Conservation (phyloP, 139 green algal genomes). For the Chlorella sorokiniana region DNA sequence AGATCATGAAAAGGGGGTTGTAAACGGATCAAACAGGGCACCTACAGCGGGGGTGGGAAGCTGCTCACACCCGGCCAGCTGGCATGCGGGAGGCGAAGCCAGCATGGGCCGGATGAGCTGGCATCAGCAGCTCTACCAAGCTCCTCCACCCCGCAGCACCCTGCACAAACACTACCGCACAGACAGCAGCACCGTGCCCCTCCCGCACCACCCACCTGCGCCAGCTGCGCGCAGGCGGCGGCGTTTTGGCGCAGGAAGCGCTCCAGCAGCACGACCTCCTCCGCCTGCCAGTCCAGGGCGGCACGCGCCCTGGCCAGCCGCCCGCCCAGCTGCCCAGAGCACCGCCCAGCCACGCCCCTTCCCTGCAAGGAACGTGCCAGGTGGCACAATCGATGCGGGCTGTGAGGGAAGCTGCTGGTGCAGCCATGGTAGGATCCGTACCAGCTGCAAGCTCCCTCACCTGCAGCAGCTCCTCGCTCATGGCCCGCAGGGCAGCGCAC, state of each 20-base stretch:
- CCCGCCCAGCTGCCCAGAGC: too few relatives aligned
- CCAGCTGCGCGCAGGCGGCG: slow-evolving; percentile 32
- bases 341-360: not conserved
- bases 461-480: slow-evolving; percentile 15
- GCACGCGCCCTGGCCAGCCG: not conserved
- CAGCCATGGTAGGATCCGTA: not conserved
- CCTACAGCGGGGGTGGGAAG: too few relatives aligned
- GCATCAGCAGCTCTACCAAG: too few relatives aligned
- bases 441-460: not conserved
- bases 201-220: not conserved
- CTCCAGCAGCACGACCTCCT: slow-evolving; percentile 38
- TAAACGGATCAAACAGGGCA: too few relatives aligned
- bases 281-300: not conserved
- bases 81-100: too few relatives aligned
- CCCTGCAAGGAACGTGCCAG: not conserved
- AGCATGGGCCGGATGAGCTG: too few relatives aligned
- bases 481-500: not conserved
- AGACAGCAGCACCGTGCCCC: not conserved
- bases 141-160: too few relatives aligned
- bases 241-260: slow-evolving; percentile 49
- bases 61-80: too few relatives aligned
- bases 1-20: too few relatives aligned
- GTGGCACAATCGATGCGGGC: too few relatives aligned
- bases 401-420: not conserved
- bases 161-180: too few relatives aligned